These are phyloP conservation scores for Fusarium pseudocircinatum DNA, from an alignment of 2,329 filamentous ascomycete species.

Conservation along the genomic window DNA sequence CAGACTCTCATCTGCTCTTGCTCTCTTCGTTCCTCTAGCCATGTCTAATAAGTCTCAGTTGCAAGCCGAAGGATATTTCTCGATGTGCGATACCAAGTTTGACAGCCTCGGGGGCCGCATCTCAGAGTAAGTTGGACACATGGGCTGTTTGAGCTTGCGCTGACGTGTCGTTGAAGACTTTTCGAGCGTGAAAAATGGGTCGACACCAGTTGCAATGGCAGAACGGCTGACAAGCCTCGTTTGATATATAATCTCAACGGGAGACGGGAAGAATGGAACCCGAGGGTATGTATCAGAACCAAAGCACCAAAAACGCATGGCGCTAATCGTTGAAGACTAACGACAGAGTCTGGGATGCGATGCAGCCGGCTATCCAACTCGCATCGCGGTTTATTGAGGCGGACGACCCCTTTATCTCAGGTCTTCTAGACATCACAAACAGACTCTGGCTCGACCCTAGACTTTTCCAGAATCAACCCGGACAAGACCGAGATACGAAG, in stretches of 20 bases:
- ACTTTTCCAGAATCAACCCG: background rate
- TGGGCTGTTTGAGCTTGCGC: background rate
- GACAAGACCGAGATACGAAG: background rate
- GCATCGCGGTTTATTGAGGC: constrained; percentile 36
- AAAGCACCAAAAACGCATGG: background rate
- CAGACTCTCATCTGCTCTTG: background rate
- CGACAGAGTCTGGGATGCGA: constrained; percentile 43
- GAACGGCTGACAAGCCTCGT: background rate
- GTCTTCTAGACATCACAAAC: constrained; percentile 41
- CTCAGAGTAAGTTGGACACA: constrained; percentile 30
- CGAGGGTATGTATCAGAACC: constrained; percentile 25
- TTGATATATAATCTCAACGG: constrained; percentile 36
- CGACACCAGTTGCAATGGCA: background rate
- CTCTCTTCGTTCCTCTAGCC: background rate
- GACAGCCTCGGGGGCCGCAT: constrained; percentile 35
- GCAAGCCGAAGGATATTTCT: constrained; percentile 36
- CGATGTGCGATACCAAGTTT: constrained; percentile 15
- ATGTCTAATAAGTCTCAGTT: constrained; percentile 31
- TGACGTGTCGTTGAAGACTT: constrained; percentile 13
- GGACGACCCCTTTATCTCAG: constrained; percentile 32
- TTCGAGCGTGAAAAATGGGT: constrained; percentile 24
- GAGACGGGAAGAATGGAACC: constrained; percentile 38
- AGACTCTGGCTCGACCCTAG: constrained; percentile 21
- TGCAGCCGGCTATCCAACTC: constrained; percentile 44
- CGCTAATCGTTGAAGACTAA: constrained; percentile 23